phyloP scores from a whole-genome alignment of 192 early-diverging fungal genomes.

The Dissophora globulifera region DNA sequence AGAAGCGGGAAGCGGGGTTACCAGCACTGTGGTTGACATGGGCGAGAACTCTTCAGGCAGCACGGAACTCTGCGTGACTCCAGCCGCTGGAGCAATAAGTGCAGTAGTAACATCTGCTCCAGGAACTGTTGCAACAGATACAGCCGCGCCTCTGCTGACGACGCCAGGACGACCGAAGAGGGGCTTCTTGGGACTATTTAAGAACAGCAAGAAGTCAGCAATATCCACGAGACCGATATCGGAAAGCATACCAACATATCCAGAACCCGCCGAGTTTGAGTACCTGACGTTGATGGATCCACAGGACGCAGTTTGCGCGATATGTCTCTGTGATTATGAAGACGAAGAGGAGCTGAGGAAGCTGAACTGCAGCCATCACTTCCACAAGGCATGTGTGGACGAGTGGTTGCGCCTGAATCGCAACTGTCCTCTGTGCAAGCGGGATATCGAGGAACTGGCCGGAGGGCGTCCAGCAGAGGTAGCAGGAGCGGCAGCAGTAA shows the following conservation, averaged over 20 bases:
- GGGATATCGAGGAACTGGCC: constrained; percentile 59
- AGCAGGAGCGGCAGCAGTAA: neutral
- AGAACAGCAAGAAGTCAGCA: constrained; percentile 15
- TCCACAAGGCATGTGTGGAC: constrained; percentile 85
- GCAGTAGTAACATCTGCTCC: neutral
- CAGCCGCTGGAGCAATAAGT: neutral
- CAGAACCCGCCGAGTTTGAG: neutral
- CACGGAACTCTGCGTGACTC: neutral
- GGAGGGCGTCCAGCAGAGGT: constrained; percentile 1
- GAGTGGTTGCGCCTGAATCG: constrained; percentile 83
- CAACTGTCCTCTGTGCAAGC: constrained; percentile 82
- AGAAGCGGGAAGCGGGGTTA: neutral
- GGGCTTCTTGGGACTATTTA: constrained; percentile 8
- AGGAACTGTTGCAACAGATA: neutral
- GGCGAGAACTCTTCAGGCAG: neutral
- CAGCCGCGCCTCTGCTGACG: neutral
- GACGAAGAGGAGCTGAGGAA: constrained; percentile 78
- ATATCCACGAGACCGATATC: neutral
- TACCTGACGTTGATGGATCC: constrained; percentile 63
- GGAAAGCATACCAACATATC: neutral
- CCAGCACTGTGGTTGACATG: constrained; percentile 9
- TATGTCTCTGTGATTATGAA: constrained; percentile 82
- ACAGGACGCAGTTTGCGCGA: constrained; percentile 80
- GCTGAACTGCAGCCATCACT: constrained; percentile 82
- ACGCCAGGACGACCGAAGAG: constrained; percentile 6